Conservation (phyloP, 768 basidiomycete genomes). For the Amanita molliuscula region DNA sequence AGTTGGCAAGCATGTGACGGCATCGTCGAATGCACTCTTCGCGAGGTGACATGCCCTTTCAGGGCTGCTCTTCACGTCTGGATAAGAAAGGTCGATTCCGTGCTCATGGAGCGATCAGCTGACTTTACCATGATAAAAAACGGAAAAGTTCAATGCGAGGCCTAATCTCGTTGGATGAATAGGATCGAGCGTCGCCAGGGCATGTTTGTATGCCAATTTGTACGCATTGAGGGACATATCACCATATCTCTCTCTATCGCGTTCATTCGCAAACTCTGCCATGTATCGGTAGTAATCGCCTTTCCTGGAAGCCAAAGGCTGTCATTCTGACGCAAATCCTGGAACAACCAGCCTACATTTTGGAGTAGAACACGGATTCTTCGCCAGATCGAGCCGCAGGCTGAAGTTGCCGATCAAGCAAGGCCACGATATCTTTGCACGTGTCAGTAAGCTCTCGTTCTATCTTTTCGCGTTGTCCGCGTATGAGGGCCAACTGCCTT, state of each 20-base stretch:
- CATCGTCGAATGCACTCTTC: slow-evolving; percentile 89
- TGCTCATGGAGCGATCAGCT: not conserved
- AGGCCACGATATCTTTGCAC: slow-evolving; percentile 69
- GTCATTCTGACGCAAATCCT: not conserved
- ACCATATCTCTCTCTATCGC: slow-evolving; percentile 58
- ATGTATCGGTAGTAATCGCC: slow-evolving; percentile 91
- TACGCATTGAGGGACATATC: slow-evolving; percentile 76
- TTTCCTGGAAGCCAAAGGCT: slow-evolving; percentile 14
- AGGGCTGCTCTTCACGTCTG: slow-evolving; percentile 73
- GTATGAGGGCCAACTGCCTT: slow-evolving; percentile 57
- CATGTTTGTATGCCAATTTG: slow-evolving; percentile 80
- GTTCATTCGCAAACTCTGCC: slow-evolving; percentile 71
- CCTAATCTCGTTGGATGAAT: slow-evolving; percentile 84
- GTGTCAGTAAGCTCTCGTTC: slow-evolving; percentile 67
- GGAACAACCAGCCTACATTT: slow-evolving; percentile 44
- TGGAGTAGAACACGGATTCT: slow-evolving; percentile 83
- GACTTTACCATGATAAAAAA: slow-evolving; percentile 64
- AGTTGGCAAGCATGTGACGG: slow-evolving; percentile 53
- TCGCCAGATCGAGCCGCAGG: slow-evolving; percentile 59
- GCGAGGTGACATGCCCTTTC: slow-evolving; percentile 83
- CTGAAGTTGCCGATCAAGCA: slow-evolving; percentile 44
- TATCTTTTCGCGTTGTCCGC: slow-evolving; percentile 62
- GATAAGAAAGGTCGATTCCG: not conserved
- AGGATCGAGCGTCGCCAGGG: slow-evolving; percentile 58
- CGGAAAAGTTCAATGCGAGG: slow-evolving; percentile 87